Evolutionary conservation across 805 yeast species (phyloP), one percentile per base, ranked within the genome.

Genomic region (Clavispora carvajalis): DNA sequence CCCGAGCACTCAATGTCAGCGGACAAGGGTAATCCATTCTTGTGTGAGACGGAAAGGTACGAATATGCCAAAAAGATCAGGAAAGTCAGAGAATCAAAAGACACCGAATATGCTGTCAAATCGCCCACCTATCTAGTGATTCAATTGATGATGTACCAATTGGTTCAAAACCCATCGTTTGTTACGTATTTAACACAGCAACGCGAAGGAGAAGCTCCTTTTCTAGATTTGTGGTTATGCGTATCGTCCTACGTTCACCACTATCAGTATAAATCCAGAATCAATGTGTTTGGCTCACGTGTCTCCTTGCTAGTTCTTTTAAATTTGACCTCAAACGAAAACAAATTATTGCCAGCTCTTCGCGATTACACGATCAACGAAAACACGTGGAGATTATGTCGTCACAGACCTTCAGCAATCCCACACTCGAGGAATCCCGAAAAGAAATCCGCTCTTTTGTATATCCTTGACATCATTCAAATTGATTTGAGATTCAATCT

Each of bases 321-420:
- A 28, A 59, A 57, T 39, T 36, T 66, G 12, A 49, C 66, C 8
- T 43, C 52, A 3, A 36, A 37, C 9, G 37, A 39, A 23, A 30
- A 33, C 12, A 28, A n/a, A 7, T 26, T 30, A 10, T 17, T 47
- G 33, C 18, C 23, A 1, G n/a, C 15, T 7, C 41, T 41, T 7
- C 37, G 45, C 4, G 38, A 34, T 5, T 41, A 36, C 16, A 37
- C 33, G 17, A 55, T 58, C 40, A 59, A 69, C 37, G 73, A 68
- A 41, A 58, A 57, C 51, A 59, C 59, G 39, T 69, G 71, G 70
- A 69, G 69, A 46, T 48, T 69, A 31, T 65, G 70, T 25, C 75
- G 67, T 41, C 74, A 69, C 39, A 56, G 53, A 37, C 39, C 47
- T 11, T 73, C 74, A 1, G 38, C 62, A 9, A 47, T 69, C 3